phyloP scores from a whole-genome alignment of 2,329 filamentous ascomycete species.

The Emericellopsis atlantica region DNA sequence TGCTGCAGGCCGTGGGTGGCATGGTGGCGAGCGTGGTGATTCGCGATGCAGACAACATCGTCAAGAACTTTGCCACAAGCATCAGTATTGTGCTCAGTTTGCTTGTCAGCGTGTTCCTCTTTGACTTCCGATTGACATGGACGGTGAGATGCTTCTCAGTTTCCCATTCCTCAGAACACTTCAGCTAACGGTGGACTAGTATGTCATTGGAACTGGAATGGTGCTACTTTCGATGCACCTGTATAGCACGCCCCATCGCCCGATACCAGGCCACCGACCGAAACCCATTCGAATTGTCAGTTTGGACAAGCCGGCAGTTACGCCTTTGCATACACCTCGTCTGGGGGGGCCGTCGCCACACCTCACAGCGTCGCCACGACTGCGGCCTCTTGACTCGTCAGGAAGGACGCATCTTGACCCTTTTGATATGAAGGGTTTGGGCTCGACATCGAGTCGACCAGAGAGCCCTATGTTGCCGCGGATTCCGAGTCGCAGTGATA shows the following conservation, averaged over 20 bases:
- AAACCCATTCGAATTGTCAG: constrained; percentile 56
- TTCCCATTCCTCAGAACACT: not conserved
- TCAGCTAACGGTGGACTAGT: constrained; percentile 35
- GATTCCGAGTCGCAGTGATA: constrained; percentile 22
- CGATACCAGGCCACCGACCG: constrained; percentile 32
- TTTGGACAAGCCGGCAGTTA: constrained; percentile 64
- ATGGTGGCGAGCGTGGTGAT: constrained; percentile 48
- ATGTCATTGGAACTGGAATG: constrained; percentile 64
- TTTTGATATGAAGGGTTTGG: constrained; percentile 20
- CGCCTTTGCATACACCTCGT: constrained; percentile 25
- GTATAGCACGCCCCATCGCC: constrained; percentile 59
- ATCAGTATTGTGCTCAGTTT: constrained; percentile 85
- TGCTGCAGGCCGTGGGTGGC: constrained; percentile 73
- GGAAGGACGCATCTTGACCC: constrained; percentile 24
- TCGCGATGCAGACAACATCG: constrained; percentile 51
- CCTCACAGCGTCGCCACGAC: constrained; percentile 11
- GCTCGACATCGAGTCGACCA: constrained; percentile 31
- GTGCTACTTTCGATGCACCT: constrained; percentile 77
- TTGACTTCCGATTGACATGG: constrained; percentile 62
- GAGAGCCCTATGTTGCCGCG: constrained; percentile 29
- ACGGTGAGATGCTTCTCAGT: constrained; percentile 43
- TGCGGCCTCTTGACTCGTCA: constrained; percentile 10
- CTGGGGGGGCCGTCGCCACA: not conserved
- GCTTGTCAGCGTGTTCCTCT: constrained; percentile 73
- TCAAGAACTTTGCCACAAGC: constrained; percentile 87